Evolutionary conservation across 2,329 filamentous ascomycete species (phyloP), one percentile per base, ranked within the genome.

Genomic region (Apiospora pterosperma): DNA sequence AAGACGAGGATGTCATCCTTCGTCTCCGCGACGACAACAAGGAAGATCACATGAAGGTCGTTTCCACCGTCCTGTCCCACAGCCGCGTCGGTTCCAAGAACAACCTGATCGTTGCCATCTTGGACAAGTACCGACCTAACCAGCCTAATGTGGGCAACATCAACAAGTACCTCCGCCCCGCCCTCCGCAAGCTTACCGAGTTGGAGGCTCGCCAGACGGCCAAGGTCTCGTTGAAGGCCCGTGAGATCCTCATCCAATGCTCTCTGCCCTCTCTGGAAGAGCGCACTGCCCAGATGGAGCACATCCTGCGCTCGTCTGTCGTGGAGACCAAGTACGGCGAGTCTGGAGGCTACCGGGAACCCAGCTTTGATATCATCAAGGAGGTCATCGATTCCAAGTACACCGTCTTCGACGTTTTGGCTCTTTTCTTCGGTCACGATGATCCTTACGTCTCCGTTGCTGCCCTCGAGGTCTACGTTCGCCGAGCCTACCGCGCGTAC

Each of bases 301-400:
- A 98, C 79, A 99, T 99, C 69, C 85, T 99, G 63, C 92, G 94
- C 66, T 97, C 95, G 31, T 95, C 96, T 0, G 96, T 99, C 25
- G 88, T 97, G 8, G 93, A 99, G 78, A 97, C 94, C n/a, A 90
- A 92, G 71, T 99, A 99, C 74, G 96, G 96, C 66, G 96, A 99
- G 85, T 94, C 92, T 66, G 94, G 95, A 92, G 95, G 97, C 69
- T 96, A 99, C 81, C 87, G 96, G 70, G 92, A 97, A 79, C 96
- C 96, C 59, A 92, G 91, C 79, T 82, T 97, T 63, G 91, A 96
- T 25, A 84, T 97, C 69, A 90, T 99, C 81, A 97, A 97, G 84
- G 96, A 99, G 79, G 94, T 99, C 36, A 93, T 99, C 62, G 96
- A 99, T 79, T 98, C 96, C 63, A 97, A 97, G 82, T 98, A 96